Percentiles rank a stretch among this genome's conserved stretches.
Conservation (phyloP, 2,329 filamentous ascomycete species). For the Didymella keratinophila region DNA sequence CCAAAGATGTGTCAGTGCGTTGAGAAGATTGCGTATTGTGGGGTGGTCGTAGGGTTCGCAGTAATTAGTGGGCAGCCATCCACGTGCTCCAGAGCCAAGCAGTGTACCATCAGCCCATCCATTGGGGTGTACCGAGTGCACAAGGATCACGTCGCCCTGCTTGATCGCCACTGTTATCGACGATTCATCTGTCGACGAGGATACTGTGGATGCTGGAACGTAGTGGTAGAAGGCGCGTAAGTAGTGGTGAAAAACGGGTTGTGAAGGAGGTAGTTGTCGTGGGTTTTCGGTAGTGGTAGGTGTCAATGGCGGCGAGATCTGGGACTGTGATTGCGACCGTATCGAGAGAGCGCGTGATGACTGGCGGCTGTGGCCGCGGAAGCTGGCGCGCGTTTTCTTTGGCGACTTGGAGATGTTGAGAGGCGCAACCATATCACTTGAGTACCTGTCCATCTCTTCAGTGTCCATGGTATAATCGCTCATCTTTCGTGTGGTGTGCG, state of each 20-base stretch:
- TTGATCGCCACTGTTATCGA: slow-evolving; percentile 82
- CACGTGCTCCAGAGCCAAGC: slow-evolving; percentile 81
- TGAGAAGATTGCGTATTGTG: slow-evolving; percentile 83
- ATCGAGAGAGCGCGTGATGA: slow-evolving; percentile 45
- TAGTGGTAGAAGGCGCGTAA: slow-evolving; percentile 94
- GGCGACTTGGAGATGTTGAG: slow-evolving; percentile 50
- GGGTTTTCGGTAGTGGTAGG: slow-evolving; percentile 71
- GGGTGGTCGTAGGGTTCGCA: slow-evolving; percentile 94
- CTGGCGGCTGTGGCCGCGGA: slow-evolving; percentile 40
- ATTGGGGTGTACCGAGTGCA: slow-evolving; percentile 97
- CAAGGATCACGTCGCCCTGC: slow-evolving; percentile 89
- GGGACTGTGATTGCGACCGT: slow-evolving; percentile 50
- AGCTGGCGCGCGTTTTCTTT: slow-evolving; percentile 34
- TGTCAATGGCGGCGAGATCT: slow-evolving; percentile 80
- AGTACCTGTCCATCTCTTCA: slow-evolving; percentile 43
- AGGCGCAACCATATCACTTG: slow-evolving; percentile 48
- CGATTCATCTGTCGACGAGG: slow-evolving; percentile 73
- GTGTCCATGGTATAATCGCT: slow-evolving; percentile 37
- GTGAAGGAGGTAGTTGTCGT: slow-evolving; percentile 50
- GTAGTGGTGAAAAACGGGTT: slow-evolving; percentile 88
- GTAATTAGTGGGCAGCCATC: slow-evolving; percentile 98
- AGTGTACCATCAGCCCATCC: slow-evolving; percentile 98
- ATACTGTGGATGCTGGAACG: slow-evolving; percentile 76
- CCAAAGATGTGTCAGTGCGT: slow-evolving; percentile 90
- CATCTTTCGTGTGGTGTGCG: slow-evolving; percentile 32